Conservation (phyloP, 495 filamentous ascomycete species). For the Penicillium verhagenii region DNA sequence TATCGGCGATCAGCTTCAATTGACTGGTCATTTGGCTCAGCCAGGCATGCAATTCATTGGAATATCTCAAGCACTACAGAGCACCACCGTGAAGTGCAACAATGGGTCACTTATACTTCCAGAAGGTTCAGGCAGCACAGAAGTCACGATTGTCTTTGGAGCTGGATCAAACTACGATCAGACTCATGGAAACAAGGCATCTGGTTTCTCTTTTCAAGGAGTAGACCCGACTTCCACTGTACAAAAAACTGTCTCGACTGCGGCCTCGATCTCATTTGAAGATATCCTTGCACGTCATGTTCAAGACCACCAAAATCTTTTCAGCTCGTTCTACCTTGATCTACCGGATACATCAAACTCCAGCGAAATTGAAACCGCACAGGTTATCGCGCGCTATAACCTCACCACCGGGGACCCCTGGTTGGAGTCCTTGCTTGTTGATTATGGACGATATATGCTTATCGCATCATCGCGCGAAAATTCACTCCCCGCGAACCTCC, state of each 20-base stretch:
- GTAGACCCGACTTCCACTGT: constrained; percentile 39
- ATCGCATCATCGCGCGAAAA: constrained; percentile 38
- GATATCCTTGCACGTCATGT: constrained; percentile 35
- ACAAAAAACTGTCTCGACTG: constrained; percentile 24
- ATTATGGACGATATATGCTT: constrained; percentile 46
- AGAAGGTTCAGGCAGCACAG: background rate
- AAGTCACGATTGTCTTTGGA: constrained; percentile 32
- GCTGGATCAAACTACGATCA: constrained; percentile 48
- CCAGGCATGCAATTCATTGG: constrained; percentile 39
- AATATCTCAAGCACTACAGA: constrained; percentile 5
- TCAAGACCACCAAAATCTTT: constrained; percentile 36
- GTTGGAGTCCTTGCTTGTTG: constrained; percentile 44
- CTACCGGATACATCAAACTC: constrained; percentile 42
- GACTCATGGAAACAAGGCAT: constrained; percentile 38
- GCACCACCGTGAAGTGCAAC: constrained; percentile 12
- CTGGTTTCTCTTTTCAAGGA: constrained; percentile 46
- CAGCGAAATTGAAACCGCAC: constrained; percentile 30
- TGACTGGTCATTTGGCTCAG: constrained; percentile 26
- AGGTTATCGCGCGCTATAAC: constrained; percentile 34
- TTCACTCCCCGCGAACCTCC: constrained; percentile 46
- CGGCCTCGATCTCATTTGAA: constrained; percentile 25
- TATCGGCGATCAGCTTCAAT: constrained; percentile 19
- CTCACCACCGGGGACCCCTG: constrained; percentile 38
- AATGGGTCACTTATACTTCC: constrained; percentile 7
- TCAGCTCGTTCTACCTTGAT: constrained; percentile 34